Base-by-base conservation (phyloP, 2,329 filamentous ascomycete species). In the Fusarium euwallaceae region DNA sequence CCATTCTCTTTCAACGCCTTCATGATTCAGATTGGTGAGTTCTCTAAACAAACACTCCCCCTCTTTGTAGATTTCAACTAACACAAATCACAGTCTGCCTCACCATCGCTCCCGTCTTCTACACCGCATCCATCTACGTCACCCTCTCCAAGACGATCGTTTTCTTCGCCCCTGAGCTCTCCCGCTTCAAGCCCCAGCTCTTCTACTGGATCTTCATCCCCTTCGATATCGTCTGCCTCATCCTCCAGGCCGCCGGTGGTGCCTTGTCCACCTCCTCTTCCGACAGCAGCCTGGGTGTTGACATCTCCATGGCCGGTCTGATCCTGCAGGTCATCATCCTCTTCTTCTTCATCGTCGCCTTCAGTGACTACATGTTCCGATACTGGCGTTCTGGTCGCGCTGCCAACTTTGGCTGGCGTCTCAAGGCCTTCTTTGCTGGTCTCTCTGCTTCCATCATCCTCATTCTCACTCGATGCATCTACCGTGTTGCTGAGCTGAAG, bases 81-180 rank as follows among this genome's bases (percentile, higher is more conserved):
- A 69, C 22, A 20, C 27, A 29, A 29, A 0, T 22, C 27, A 24
- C 60, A 90, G 87, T 80, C 70, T 91, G 89, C 80, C 84, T 93
- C 61, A 92, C 89, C 5, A 80, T 82, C 70, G 84, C 82, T 11
- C 84, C 84, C 62, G 83, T 86, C 69, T 86, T 84, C 73, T 86
- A 89, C 87, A 74, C 89, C 32, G 92, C 91, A 0, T 90, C 90
- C 68, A 90, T 93, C 78, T 94, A 93, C 80, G 87, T 93, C 64
- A 92, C 89, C 34, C 85, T 92, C 34, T 82, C 81, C 72, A 83
- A 83, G 71, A 76, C 82, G 7, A 86, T 86, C 75, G 60, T 86
- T 48, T 80, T 79, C 79, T 80, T 86, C 70, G 82, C 80, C 2
- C 82, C 81, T 4, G 77, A 82, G 3, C 78, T 86, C 43, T 86